phyloP scores from a whole-genome alignment of 108 stramenopile species.

The Asterionellopsis glacialis region DNA sequence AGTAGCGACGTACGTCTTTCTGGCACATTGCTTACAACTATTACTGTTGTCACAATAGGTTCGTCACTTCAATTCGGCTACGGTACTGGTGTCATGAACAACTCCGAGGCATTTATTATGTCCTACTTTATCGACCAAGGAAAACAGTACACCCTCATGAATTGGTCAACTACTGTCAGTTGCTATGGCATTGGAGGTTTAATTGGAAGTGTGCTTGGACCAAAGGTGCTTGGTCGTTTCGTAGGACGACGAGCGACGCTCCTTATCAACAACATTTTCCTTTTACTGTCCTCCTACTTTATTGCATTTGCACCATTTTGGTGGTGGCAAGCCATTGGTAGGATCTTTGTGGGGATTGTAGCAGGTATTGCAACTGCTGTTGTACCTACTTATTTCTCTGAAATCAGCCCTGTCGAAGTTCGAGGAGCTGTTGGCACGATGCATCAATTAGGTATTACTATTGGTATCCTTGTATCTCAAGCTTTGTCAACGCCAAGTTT shows the following conservation, averaged over 20 bases:
- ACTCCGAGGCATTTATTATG: slow-evolving; percentile 23
- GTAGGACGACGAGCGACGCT: slow-evolving; percentile 25
- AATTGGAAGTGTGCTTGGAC: slow-evolving; percentile 25
- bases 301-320: slow-evolving; percentile 18
- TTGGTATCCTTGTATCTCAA: slow-evolving; percentile 29
- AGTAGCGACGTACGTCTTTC: no score
- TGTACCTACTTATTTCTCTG: slow-evolving; percentile 27
- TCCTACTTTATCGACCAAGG: slow-evolving; percentile 19
- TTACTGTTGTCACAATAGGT: slow-evolving; percentile 24
- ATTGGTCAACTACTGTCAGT: slow-evolving; percentile 28
- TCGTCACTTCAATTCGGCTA: slow-evolving; percentile 37
- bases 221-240: slow-evolving; percentile 24
- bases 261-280: slow-evolving; percentile 24
- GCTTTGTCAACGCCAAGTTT: slow-evolving; percentile 29
- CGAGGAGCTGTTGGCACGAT: slow-evolving; percentile 32
- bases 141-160: slow-evolving; percentile 22
- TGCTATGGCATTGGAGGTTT: slow-evolving; percentile 34
- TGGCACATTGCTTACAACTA: slow-evolving; percentile 13
- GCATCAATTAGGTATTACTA: slow-evolving; percentile 34
- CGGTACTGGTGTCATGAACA: slow-evolving; percentile 37
- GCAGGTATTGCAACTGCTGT: slow-evolving; percentile 28
- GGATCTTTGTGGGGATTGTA: slow-evolving; percentile 29
- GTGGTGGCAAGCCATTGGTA: slow-evolving; percentile 33
- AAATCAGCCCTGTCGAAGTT: slow-evolving; percentile 23
- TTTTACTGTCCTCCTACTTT: slow-evolving; percentile 12